Base-by-base conservation (phyloP, 495 filamentous ascomycete genomes). In the Cercophora newfieldiana region DNA sequence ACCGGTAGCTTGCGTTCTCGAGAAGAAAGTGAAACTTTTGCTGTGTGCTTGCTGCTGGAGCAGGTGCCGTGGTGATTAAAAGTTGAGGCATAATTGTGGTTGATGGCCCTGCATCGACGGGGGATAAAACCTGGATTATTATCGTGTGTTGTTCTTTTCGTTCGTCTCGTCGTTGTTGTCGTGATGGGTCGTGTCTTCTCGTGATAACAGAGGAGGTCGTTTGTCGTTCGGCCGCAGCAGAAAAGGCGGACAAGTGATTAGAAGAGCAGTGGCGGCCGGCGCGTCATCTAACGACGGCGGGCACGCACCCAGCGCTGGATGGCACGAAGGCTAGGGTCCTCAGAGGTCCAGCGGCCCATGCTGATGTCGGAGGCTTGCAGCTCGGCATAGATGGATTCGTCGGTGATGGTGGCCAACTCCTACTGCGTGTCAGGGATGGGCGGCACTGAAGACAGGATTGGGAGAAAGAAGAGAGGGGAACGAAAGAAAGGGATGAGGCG, bases 301-400 rank as follows among this genome's bases (percentile, higher is more conserved):
- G 78, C 74, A 44, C 80, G 74, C 21, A 85, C 71, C 83, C 83
- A 86, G 66, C 81, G 76, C 67, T 82, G 81, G 56, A 86, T 77
- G 26, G 76, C 69, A 56, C 80, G 77, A 28, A 85, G 72, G 63
- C 76, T 81, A 2, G 91, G 91, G 74, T 94, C 91, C 66, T 93
- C 91, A 54, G 80, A 77, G 64, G 88, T 87, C 90, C 90, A 94
- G 79, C 88, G 86, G 59, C 88, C 88, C 79, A 89, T 86, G 66
- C 82, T 79, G 58, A 83, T 72, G 71, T 94, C 91, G 24, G 85
- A 85, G 25, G 78, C 76, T 50, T 86, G 85, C 56, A 94, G 85
- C 61, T 89, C 87, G 63, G 84, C 76, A 69, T 89, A 83, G 66
- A 92, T 82, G 53, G 83, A 73, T 61, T 91, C 85, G 65, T 92